Base-by-base conservation (phyloP, 2,329 filamentous ascomycete species). In the Trichoderma atrobrunneum region DNA sequence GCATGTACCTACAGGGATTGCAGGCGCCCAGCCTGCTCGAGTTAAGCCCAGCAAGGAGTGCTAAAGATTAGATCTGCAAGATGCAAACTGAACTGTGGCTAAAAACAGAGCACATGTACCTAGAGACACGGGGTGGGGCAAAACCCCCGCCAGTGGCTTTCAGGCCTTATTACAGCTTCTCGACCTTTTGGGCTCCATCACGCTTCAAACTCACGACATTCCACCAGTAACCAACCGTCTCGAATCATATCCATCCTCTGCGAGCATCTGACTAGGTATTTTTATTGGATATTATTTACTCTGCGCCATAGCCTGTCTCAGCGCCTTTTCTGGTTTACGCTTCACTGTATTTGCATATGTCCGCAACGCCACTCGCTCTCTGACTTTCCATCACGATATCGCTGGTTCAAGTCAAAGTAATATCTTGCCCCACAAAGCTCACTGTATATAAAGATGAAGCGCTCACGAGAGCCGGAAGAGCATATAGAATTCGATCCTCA, bases 401-500 rank as follows among this genome's bases (percentile, higher is more conserved):
- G 51, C 34, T 71, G 66, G 71, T 61, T 36, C 21, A n/a, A 65
- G 26, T 65, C 36, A 72, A 65, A 72, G 71, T 72, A 72, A 72
- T 72, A 61, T 34, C 54, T 34, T 72, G 51, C 71, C 71, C 71
- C 71, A 72, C 61, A 69, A 61, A 78, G 75, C 77, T 79, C 77
- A 78, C 78, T 74, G 72, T 76, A 76, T 70, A 21, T 62, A 75
- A 72, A 80, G 79, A 90, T 90, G 88, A 90, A 90, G 85, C 88
- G 88, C 84, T 87, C 87, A 87, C 87, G 88, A 82, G 87, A 88
- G 83, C 82, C 83, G 76, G 86, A 88, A 80, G 85, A 87, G 78
- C 81, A 83, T 75, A 73, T 79, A 80, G 79, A 81, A 75, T 74
- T 76, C 71, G 77, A 78, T 72, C 76, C 76, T 66, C 73, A 56